A percentile compares a stretch with the other conserved stretches of the same genome.
These are phyloP conservation scores for Lentinus tigrinus DNA, from an alignment of 768 basidiomycete species.

Conservation along the genomic window DNA sequence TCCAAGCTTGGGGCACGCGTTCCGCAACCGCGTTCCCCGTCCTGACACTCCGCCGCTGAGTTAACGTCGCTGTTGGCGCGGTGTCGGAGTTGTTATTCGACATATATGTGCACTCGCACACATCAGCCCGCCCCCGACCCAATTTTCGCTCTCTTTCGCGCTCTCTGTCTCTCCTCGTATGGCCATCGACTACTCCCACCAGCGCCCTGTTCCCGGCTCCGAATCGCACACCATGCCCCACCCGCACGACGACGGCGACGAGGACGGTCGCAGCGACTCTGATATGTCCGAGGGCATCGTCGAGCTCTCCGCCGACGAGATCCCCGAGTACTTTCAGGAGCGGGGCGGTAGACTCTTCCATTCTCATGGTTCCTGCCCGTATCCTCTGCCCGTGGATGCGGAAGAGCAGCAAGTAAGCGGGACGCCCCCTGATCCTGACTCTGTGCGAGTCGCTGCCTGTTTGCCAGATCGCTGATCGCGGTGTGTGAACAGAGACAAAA, in stretches of 20 bases:
- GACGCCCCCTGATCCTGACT: neutral
- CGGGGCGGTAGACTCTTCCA: constrained; percentile 63
- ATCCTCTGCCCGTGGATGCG: constrained; percentile 72
- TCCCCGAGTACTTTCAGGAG: constrained; percentile 60
- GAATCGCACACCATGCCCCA: constrained; percentile 10
- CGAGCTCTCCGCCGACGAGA: constrained; percentile 52
- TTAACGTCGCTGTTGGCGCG: constrained; percentile 21
- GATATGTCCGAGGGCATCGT: constrained; percentile 43
- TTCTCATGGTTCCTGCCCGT: constrained; percentile 60
- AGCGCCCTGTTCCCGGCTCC: neutral
- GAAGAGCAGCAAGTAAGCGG: constrained; percentile 62
- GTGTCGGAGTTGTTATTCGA: constrained; percentile 23
- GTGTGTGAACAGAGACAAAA: constrained; percentile 47
- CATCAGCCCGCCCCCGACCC: constrained; percentile 23
- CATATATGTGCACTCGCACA: constrained; percentile 16
- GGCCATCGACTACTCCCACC: constrained; percentile 14
- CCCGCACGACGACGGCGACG: constrained; percentile 28
- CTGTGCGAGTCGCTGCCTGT: neutral
- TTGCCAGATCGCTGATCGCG: neutral
- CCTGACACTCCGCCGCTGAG: constrained; percentile 22
- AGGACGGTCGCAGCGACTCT: constrained; percentile 39
- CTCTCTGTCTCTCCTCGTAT: constrained; percentile 14
- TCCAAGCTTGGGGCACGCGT: constrained; percentile 3
- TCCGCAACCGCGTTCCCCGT: constrained; percentile 13
- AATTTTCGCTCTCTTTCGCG: constrained; percentile 24